Percentiles rank a stretch among this genome's conserved stretches.
Evolutionary conservation across 2,329 filamentous ascomycete species (phyloP).

Genomic region (Emmonsiellopsis sp.): DNA sequence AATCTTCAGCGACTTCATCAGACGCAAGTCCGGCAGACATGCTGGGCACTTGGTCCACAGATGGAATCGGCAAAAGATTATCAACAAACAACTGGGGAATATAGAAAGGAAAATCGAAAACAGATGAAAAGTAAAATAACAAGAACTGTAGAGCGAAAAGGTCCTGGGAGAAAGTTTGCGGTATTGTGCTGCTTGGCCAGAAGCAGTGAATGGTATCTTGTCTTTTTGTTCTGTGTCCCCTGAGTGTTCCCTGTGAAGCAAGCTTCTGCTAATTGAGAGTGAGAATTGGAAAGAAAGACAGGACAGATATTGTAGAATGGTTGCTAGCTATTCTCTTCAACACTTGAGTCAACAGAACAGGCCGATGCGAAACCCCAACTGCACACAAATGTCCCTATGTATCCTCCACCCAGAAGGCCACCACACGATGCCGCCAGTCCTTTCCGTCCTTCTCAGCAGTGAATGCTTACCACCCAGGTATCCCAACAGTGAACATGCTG

Average conservation of each 20-base stretch:
- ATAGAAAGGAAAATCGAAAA: constrained; percentile 2
- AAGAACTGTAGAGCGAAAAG: background rate
- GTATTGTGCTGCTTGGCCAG: constrained; percentile 5
- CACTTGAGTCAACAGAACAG: constrained; percentile 26
- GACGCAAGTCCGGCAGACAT: constrained; percentile 56
- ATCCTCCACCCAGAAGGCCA: constrained; percentile 12
- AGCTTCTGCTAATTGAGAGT: constrained; percentile 10
- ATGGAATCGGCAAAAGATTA: constrained; percentile 4
- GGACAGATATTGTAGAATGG: constrained; percentile 35
- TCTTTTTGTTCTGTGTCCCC: constrained; percentile 10
- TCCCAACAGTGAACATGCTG: background rate
- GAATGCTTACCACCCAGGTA: background rate
- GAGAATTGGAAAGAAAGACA: constrained; percentile 23
- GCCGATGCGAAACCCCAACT: constrained; percentile 23
- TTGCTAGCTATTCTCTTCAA: constrained; percentile 38
- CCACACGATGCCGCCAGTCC: background rate
- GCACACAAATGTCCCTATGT: constrained; percentile 14
- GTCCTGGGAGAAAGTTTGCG: constrained; percentile 5
- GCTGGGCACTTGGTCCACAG: constrained; percentile 30
- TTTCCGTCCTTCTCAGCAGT: constrained; percentile 1
- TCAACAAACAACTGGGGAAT: background rate
- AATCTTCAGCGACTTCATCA: constrained; percentile 90
- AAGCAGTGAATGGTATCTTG: constrained; percentile 11
- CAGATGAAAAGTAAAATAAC: constrained; percentile 5
- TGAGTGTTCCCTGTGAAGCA: constrained; percentile 12